Evolutionary conservation across 2,329 filamentous ascomycete species (phyloP).

Genomic region (Penicillium sp.): DNA sequence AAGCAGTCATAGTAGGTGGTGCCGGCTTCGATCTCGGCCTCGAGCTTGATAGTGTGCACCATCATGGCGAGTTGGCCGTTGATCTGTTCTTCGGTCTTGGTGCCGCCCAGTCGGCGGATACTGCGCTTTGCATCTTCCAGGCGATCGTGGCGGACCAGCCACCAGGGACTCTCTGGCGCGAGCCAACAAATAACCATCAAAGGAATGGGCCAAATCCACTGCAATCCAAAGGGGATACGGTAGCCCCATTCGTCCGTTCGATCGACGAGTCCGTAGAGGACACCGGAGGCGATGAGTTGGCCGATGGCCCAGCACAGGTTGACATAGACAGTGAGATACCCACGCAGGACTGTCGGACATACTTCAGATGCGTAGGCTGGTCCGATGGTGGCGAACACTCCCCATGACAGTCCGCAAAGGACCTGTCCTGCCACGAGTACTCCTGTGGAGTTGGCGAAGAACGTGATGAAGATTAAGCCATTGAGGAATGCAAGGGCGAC

Average conservation of each 20-base stretch:
- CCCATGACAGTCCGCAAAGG: slow-evolving; percentile 46
- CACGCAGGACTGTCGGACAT: slow-evolving; percentile 26
- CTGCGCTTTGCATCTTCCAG: slow-evolving; percentile 22
- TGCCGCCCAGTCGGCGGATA: slow-evolving; percentile 18
- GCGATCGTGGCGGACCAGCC: slow-evolving; percentile 22
- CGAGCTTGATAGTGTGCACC: slow-evolving; percentile 37
- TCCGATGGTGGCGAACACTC: slow-evolving; percentile 30
- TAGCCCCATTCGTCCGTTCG: slow-evolving; percentile 37
- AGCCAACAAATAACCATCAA: slow-evolving; percentile 22
- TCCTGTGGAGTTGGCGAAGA: slow-evolving; percentile 48
- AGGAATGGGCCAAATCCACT: slow-evolving; percentile 28
- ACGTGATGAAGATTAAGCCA: slow-evolving; percentile 49
- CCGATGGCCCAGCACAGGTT: slow-evolving; percentile 42
- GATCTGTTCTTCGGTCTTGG: slow-evolving; percentile 25
- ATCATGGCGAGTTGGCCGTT: slow-evolving; percentile 35
- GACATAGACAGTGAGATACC: slow-evolving; percentile 37
- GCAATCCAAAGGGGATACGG: slow-evolving; percentile 35
- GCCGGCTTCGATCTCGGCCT: slow-evolving; percentile 28
- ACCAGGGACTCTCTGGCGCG: slow-evolving; percentile 30
- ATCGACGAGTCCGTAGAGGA: slow-evolving; percentile 32
- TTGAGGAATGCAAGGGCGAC: slow-evolving; percentile 41
- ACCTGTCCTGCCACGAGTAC: slow-evolving; percentile 48
- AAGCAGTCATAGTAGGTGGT: slow-evolving; percentile 34
- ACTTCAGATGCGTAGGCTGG: slow-evolving; percentile 30
- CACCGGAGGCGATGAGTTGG: slow-evolving; percentile 27